Conservation (phyloP, 495 filamentous ascomycete species). For the Cladorrhinum samala region DNA sequence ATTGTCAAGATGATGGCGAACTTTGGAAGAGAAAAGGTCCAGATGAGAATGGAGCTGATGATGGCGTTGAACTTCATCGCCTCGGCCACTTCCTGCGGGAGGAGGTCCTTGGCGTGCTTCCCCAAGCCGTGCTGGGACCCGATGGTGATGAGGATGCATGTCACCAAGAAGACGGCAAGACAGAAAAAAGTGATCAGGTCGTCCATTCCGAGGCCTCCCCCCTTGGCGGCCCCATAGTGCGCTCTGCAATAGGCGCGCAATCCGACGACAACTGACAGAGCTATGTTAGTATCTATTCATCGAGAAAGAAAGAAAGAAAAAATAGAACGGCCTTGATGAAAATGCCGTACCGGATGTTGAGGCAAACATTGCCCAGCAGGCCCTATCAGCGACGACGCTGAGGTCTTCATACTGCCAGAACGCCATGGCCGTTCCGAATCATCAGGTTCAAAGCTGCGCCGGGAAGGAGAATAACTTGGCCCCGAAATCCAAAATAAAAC, state of each 20-base stretch:
- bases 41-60: conserved; percentile 8
- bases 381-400: neutral
- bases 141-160: conserved; percentile 7
- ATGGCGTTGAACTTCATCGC: conserved; percentile 4
- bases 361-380: conserved; percentile 11
- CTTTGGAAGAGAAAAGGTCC: conserved; percentile 9
- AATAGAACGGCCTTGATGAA: neutral
- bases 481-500: neutral
- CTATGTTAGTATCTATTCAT: neutral
- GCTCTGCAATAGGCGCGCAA: conserved; percentile 6
- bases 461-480: neutral
- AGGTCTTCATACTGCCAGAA: conserved; percentile 3
- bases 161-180: conserved; percentile 5
- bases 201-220: conserved; percentile 2
- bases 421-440: neutral
- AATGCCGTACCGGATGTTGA: neutral
- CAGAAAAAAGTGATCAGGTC: conserved; percentile 11
- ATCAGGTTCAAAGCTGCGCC: neutral
- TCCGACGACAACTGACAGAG: conserved; percentile 1
- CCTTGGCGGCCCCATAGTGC: neutral
- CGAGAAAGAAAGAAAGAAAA: neutral
- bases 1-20: conserved; percentile 7
- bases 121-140: conserved; percentile 9
- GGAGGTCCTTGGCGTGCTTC: neutral
- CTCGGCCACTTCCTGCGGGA: neutral